Base-by-base conservation (phyloP, 495 filamentous ascomycete species). In the Hypoxylon trugodes region DNA sequence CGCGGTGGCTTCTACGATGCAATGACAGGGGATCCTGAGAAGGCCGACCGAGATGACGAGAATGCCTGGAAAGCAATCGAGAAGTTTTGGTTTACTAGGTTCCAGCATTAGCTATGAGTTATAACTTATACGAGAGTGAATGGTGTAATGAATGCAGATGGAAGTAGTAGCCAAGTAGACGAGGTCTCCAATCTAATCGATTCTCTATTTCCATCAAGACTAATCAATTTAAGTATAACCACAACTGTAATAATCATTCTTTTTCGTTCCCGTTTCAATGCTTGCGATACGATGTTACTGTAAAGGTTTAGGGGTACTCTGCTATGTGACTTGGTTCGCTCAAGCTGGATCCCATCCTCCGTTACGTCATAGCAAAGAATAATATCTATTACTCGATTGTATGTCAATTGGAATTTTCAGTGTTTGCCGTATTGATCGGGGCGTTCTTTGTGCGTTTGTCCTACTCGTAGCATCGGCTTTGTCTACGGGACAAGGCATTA, bases 81-180 rank as follows among this genome's bases (percentile, higher is more conserved):
- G 36, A 59, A 36, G 30, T 59, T 51, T 15, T 68, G 67, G 66
- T 66, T 42, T 4, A 64, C 66, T 1, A 63, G 66, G 15, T 18
- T 57, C 10, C 47, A 68, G 21, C 2, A 16, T n/a, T 49, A 53
- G 28, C 38, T 13, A 19, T 40, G 10, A 48, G 28, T 18, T 48
- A 5, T 19, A 1, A 15, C 1, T 10, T 32, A 2, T 1, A 6
- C 12, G 18, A 48, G 15, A 5, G 6, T 19, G 2, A 16, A 21
- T 41, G 12, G 12, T 18, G 4, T 32, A 24, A 12, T 15, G 8
- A 16, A 5, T 38, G 15, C 25, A 12, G 3, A 6, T 15, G 4
- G 25, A 19, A 6, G n/a, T n/a, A n/a, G n/a, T n/a, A n/a, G n/a
- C n/a, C n/a, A n/a, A n/a, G n/a, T n/a, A n/a, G n/a, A n/a, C n/a